phyloP scores from a whole-genome alignment of 345 rosid species.

The Euclidium syriacum region DNA sequence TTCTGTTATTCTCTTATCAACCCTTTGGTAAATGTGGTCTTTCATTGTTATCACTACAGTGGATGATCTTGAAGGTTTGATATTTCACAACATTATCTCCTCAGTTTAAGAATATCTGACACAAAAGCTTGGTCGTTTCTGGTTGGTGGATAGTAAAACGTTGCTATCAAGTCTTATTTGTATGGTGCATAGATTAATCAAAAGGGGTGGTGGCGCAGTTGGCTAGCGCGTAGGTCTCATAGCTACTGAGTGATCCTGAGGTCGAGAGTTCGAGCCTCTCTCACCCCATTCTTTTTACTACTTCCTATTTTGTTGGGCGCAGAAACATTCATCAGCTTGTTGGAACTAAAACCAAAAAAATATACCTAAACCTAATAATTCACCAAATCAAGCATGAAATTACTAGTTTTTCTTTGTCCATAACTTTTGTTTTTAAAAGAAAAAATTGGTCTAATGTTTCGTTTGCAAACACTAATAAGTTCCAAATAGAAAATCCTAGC shows the following conservation, averaged over 20 bases:
- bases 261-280: conserved; percentile 75
- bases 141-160: too few relatives aligned
- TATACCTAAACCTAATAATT: too few relatives aligned
- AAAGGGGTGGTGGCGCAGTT: conserved; percentile 69
- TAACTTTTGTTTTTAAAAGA: too few relatives aligned
- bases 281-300: conserved; percentile 56
- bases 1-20: neutral
- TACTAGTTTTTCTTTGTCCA: too few relatives aligned
- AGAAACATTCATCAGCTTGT: too few relatives aligned
- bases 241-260: conserved; percentile 60
- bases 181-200: neutral
- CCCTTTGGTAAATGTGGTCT: neutral
- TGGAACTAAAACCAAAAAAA: too few relatives aligned
- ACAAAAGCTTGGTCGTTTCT: too few relatives aligned
- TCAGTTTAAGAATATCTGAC: conserved; percentile 2
- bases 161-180: neutral
- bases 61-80: neutral
- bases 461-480: too few relatives aligned
- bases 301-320: too few relatives aligned
- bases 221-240: conserved; percentile 79
- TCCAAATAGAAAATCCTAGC: too few relatives aligned
- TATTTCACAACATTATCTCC: neutral
- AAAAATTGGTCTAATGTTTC: too few relatives aligned
- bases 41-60: neutral
- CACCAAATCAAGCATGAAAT: too few relatives aligned